Base-by-base conservation (phyloP, 345 rosid genomes). In the Excoecaria cochinchinensis region DNA sequence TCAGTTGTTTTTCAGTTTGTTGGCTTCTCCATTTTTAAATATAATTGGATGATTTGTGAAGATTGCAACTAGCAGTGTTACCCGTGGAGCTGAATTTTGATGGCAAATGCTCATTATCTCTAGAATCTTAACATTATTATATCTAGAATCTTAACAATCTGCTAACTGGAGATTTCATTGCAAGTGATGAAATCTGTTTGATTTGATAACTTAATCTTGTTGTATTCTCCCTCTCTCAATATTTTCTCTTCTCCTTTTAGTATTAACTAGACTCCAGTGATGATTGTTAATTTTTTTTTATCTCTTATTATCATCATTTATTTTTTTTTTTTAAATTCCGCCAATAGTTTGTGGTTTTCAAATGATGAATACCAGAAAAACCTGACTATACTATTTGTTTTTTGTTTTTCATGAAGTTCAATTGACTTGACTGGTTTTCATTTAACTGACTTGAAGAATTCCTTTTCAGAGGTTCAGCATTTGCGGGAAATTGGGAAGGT, bases 401-500 rank as follows among this genome's bases (percentile, higher is more conserved):
- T 60, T 42, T 24, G 11, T 13, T 19, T 3, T n/a, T 38, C 25
- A 52, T 66, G 50, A 13, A 67, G 47, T 70, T 75, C 70, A 74
- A 69, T 72, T 38, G 59, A 66, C 24, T 31, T 22, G 40, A 48
- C 31, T 31, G 31, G 31, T 31, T 31, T 31, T 31, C 1, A 2
- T 31, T 31, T 31, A 31, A 69, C 74, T 38, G 59, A 66, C 36
- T 31, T 22, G 40, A 48, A 70, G 19, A 58, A 14, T 44, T 2
- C n/a, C 52, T 50, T 68, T 77, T 76, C 86, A 91, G 92, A 90
- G 82, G 78, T 94, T 36, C 64, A 77, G 48, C 89, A 86, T 19
- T 85, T 94, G 4, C 84, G 82, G 19, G 91, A 83, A 81, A 82
- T 89, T 70, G 91, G 91, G 46, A 82, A 81, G 82, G 82, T 67